A percentile compares a stretch with the other conserved stretches of the same genome.
These are phyloP conservation scores for Diaporthe humulicola DNA, from an alignment of 2,329 filamentous ascomycete species.

Conservation along the genomic window DNA sequence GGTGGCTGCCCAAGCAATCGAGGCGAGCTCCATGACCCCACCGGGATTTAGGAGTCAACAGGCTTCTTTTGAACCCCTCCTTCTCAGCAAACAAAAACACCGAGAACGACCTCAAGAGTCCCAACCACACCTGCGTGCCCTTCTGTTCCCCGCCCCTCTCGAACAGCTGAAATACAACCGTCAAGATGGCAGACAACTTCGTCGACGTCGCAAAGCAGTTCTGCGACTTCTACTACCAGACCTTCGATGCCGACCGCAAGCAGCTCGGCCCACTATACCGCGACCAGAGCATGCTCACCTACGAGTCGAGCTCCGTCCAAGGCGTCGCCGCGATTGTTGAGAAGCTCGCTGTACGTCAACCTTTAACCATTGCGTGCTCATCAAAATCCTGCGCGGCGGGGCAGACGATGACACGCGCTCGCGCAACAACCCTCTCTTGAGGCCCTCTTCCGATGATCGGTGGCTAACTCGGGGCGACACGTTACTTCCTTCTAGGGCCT, in stretches of 20 bases:
- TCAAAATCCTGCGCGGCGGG: neutral
- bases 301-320: conserved; percentile 70
- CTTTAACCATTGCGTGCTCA: neutral
- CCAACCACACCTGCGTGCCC: conserved; percentile 1
- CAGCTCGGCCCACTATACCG: conserved; percentile 74
- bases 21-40: conserved; percentile 8
- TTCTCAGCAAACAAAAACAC: neutral
- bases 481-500: conserved; percentile 60
- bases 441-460: conserved; percentile 15
- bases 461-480: conserved; percentile 25
- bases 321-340: conserved; percentile 72
- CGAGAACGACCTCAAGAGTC: neutral
- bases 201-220: conserved; percentile 41
- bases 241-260: conserved; percentile 73
- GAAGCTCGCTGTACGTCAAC: conserved; percentile 71
- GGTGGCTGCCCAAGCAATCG: conserved; percentile 24
- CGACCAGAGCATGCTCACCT: conserved; percentile 80
- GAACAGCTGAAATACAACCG: neutral
- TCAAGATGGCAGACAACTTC: conserved; percentile 42
- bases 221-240: conserved; percentile 71
- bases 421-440: neutral
- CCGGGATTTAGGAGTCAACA: conserved; percentile 1
- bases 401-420: neutral
- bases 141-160: neutral
- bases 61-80: neutral